Evolutionary conservation across 2,329 filamentous ascomycete genomes (phyloP), one percentile per base, ranked within the genome.

Genomic region (Microcyclospora tardicrescens): DNA sequence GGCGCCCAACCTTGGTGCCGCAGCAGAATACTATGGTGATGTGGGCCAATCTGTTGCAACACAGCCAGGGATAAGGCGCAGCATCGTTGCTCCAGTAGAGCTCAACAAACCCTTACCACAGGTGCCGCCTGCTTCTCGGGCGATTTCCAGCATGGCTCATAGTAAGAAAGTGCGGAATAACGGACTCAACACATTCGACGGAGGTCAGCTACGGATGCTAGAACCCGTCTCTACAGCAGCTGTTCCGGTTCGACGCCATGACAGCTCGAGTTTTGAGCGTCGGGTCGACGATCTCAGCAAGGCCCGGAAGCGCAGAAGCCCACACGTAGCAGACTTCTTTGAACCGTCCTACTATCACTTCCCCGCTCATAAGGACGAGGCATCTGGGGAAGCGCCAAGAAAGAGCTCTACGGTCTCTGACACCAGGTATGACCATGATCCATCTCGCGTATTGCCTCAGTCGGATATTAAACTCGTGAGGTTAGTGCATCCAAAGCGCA

Each of bases 11-110:
- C 64, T 67, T 39, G 75, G 74, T 32, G 75, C 74, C 2, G 67
- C 75, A n/a, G 47, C 50, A 16, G 71, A 75, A 33, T 79, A 74
- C 54, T 79, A 78, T 52, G 67, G 67, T 36, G 75, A 79, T 50
- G 67, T 73, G 45, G 75, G 74, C 8, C 60, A 77, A 51, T 76
- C 72, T 15, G 73, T 79, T 5, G 53, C 59, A 10, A 53, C 61
- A 2, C 75, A 79, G 53, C 75, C 75, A 6, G 75, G 75, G 12
- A 61, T 76, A 5, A 64, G 75, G 32, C 70, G 19, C 9, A 54
- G 53, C 30, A 39, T 51, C 11, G 38, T 36, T 11, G 10, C 60
- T 16, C 61, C n/a, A 33, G 28, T 29, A 14, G 34, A 28, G 10
- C 19, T 39, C 12, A 38, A 41, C 11, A 44, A 44, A 27, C n/a